Base-by-base conservation (phyloP, 257 asterid species). In the Nicotiana noctiflora region DNA sequence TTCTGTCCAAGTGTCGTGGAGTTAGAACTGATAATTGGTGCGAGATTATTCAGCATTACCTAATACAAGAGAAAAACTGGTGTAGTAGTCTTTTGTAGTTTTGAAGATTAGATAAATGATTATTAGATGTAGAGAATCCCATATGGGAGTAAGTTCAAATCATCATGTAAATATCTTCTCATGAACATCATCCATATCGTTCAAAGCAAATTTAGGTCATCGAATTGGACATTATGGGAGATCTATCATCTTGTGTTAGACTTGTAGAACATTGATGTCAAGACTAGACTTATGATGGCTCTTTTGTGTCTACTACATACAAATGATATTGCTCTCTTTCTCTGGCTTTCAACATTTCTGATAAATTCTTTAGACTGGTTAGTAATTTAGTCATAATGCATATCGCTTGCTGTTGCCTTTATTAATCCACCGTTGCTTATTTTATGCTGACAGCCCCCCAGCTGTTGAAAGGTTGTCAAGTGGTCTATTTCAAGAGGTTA, bases 401-500 rank as follows among this genome's bases (percentile, higher is more conserved):
- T 68, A 19, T 56, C 3, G 62, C 62, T 56, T 18, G 23, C 19
- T 56, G 5, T 17, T 6, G 25, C 23, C 62, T 56, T 56, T 56
- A 56, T n/a, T 56, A 56, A 56, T 18, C 23, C 2, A 56, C 23
- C 18, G 62, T 18, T 56, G 25, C n/a, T 40, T 17, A 18, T 56
- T 18, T 18, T 18, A 5, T 18, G 62, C 2, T 56, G 62, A 18
- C 62, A 94, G 98, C 85, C 97, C 98, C 32, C 98, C 97, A 32
- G 98, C 98, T 5, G 83, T 94, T 12, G 98, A 90, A 91, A 92
- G 97, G 87, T 74, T 93, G 86, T 90, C 97, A 3, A 88, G 96
- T 80, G 97, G 98, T 70, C 85, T 94, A 74, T 93, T 94, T 85
- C 97, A 94, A 83, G 98, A 94, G 89, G 98, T 94, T 65, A 94